A percentile compares a stretch with the other conserved stretches of the same genome.
phyloP scores from a whole-genome alignment of 2,329 filamentous ascomycete species.

The Fusarium algeriense region DNA sequence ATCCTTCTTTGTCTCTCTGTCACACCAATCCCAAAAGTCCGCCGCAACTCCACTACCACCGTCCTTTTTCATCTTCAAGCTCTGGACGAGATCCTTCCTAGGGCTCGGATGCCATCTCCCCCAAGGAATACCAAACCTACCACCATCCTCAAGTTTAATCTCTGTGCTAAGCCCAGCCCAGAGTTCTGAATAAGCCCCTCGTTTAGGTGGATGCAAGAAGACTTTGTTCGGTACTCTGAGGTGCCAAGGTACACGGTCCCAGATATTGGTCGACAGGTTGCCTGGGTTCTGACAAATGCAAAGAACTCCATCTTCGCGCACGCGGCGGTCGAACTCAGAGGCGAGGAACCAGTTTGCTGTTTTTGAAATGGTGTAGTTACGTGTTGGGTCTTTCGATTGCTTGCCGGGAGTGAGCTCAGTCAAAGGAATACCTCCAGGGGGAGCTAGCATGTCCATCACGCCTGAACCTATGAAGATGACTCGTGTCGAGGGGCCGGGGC shows the following conservation, averaged over 20 bases:
- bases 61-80: neutral
- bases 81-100: neutral
- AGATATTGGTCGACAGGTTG: conserved; percentile 49
- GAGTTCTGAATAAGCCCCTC: conserved; percentile 57
- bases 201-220: conserved; percentile 47
- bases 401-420: conserved; percentile 29
- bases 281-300: conserved; percentile 53
- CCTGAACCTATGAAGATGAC: conserved; percentile 49
- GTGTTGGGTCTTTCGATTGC: conserved; percentile 26
- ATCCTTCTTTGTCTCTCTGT: neutral
- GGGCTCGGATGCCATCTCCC: conserved; percentile 1
- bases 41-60: neutral
- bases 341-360: conserved; percentile 52
- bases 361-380: conserved; percentile 53
- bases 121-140: conserved; percentile 5
- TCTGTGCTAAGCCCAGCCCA: conserved; percentile 55
- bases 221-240: conserved; percentile 37
- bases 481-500: conserved; percentile 34
- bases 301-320: conserved; percentile 38
- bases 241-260: conserved; percentile 10
- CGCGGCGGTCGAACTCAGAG: conserved; percentile 48
- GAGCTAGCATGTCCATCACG: conserved; percentile 38
- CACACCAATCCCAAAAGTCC: conserved; percentile 9
- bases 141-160: conserved; percentile 48
- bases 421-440: conserved; percentile 48